Base-by-base conservation (phyloP, 2,329 filamentous ascomycete genomes). In the Elsinoe necatrix region DNA sequence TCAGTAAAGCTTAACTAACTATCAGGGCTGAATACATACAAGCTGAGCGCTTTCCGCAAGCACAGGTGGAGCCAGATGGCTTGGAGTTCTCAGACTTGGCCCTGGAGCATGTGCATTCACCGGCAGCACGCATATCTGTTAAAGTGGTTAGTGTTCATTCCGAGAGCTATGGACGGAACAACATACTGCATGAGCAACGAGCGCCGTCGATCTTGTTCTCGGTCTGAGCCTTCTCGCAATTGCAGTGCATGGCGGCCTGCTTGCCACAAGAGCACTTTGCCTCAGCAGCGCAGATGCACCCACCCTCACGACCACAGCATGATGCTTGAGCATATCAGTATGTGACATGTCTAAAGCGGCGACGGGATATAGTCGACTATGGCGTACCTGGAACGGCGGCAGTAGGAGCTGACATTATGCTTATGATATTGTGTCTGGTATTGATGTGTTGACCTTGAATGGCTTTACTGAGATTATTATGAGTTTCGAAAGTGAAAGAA, bases 251-350 rank as follows among this genome's bases (percentile, higher is more conserved):
- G 51, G 92, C 92, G 3, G 84, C 82, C 69, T 93, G 81, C 77
- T 95, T 84, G 68, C 92, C 92, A 71, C 92, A 97, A 14, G 89
- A 95, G 82, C 90, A 95, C 60, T 73, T 82, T 60, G 81, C 80
- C 64, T 82, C 78, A 55, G 63, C 61, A 37, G 67, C 77, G 65
- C 81, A 84, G 65, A 74, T 71, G 64, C 73, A 75, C 61, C 75
- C 74, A 64, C 77, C 65, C 16, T 65, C 74, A 64, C 77, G 78
- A 70, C 78, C 78, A 71, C 81, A 84, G 79, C 81, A 84, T 64
- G 77, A 79, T 39, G 69, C 65, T 57, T 77, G 77, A 63, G 75
- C 52, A 67, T 59, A 51, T 63, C 65, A 42, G 68, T 61, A 51
- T 64, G 61, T 62, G 71, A 68, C 72, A 75, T 75, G 45, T 54